phyloP scores from a whole-genome alignment of 2,329 filamentous ascomycete genomes.

The Colletotrichum lupini region DNA sequence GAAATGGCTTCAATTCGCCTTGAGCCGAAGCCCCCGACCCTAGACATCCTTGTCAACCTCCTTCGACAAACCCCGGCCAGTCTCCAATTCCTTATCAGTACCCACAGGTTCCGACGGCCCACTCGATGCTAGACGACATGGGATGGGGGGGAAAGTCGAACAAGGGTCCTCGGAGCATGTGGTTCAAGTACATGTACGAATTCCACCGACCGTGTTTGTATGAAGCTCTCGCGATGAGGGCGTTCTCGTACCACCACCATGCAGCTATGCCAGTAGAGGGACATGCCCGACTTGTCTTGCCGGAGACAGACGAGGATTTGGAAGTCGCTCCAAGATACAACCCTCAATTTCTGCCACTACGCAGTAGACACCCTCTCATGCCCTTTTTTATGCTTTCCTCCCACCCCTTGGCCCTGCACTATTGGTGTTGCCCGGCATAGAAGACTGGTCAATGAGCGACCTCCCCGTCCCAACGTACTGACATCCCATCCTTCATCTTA shows the following conservation, averaged over 20 bases:
- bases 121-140: conserved; percentile 11
- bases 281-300: conserved; percentile 16
- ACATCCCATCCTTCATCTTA: conserved; percentile 14
- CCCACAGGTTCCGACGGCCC: conserved; percentile 28
- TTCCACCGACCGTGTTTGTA: not conserved
- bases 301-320: conserved; percentile 16
- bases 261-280: conserved; percentile 10
- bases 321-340: conserved; percentile 3
- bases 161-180: conserved; percentile 12
- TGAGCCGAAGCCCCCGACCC: conserved; percentile 26
- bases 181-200: conserved; percentile 10
- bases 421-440: conserved; percentile 22
- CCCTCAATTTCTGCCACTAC: conserved; percentile 6
- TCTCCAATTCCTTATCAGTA: conserved; percentile 34
- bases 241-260: conserved; percentile 18
- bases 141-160: not conserved
- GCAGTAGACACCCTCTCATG: conserved; percentile 1
- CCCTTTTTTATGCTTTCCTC: conserved; percentile 18
- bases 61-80: conserved; percentile 9
- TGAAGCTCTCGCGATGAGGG: conserved; percentile 22
- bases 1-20: conserved; percentile 27
- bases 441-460: conserved; percentile 14
- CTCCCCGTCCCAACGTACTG: conserved; percentile 12
- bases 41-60: not conserved
- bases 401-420: conserved; percentile 25